Base-by-base conservation (phyloP, 495 filamentous ascomycete genomes). In the Penicillium steckii region DNA sequence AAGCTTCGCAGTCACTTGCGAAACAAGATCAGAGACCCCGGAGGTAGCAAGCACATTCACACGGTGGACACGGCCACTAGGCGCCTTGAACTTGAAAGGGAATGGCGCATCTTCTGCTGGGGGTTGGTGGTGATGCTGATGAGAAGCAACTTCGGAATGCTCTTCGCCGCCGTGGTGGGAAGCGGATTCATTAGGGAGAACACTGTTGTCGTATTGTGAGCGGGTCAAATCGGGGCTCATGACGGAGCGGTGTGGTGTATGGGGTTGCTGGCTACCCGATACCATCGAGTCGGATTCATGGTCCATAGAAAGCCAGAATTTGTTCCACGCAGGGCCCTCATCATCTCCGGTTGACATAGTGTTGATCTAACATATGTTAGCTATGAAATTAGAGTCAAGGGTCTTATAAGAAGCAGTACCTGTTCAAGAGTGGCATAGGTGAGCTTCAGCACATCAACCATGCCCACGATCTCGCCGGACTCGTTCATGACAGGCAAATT, bases 401-500 rank as follows among this genome's bases (percentile, higher is more conserved):
- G 8, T 17, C 13, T 15, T 8, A n/a, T 8, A 37, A 15, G 8
- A 7, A 37, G 13, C 18, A 5, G 33, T 71, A 96, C 91, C 80
- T 98, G 94, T 73, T 98, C 94, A 19, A 98, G 80, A 13, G 94
- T 98, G 27, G 94, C 93, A 70, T 98, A 98, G 27, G 94, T 98
- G 59, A 98, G 80, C 71, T 97, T 97, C 44, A 98, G 80, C 46
- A 98, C 94, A 71, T 98, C 94, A 7, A 97, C 94, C 94, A 98
- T 98, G 53, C 94, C 94, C 23, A 98, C 92, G 67, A 98, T 98
- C 65, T 98, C 95, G 55, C 92, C 95, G 45, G 80, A 77, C 47
- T 96, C 90, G 69, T 97, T 97, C 94, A 98, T 98, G 26, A 98
- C 94, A 8, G 94, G 94, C 22, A 98, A 77, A 67, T 98, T 98